A percentile compares a stretch with the other conserved stretches of the same genome.
phyloP scores from a whole-genome alignment of 2,329 filamentous ascomycete genomes.

The Whalleya microplaca region DNA sequence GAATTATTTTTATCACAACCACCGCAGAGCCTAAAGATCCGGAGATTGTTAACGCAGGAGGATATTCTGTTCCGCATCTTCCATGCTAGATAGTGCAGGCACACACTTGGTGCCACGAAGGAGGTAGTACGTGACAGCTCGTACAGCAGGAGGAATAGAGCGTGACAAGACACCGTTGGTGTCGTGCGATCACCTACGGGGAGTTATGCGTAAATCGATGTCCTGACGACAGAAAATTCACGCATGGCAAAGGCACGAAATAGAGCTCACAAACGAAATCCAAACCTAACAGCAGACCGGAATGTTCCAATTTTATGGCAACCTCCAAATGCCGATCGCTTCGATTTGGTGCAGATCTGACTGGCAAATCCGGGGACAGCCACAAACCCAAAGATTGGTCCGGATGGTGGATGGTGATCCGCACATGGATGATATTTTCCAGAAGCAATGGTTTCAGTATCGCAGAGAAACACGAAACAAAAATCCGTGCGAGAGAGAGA shows the following conservation, averaged over 20 bases:
- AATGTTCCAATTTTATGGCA: constrained; percentile 12
- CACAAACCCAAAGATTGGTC: constrained; percentile 12
- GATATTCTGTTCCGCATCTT: not conserved
- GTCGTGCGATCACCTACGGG: constrained; percentile 16
- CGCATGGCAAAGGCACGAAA: constrained; percentile 2
- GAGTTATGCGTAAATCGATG: constrained; percentile 2
- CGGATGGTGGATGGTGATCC: constrained; percentile 4
- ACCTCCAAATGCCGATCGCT: constrained; percentile 16
- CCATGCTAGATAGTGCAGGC: constrained; percentile 8
- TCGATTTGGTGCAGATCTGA: constrained; percentile 25
- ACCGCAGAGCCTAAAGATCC: not conserved
- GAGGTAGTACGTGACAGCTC: constrained; percentile 22
- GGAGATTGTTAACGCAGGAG: not conserved
- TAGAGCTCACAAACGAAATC: not conserved
- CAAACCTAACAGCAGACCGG: not conserved
- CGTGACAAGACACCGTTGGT: constrained; percentile 16
- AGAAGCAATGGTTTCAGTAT: constrained; percentile 1
- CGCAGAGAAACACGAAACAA: not conserved
- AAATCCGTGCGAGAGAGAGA: not conserved
- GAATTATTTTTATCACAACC: not conserved
- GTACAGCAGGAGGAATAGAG: constrained; percentile 21
- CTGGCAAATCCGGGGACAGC: constrained; percentile 21
- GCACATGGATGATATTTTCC: constrained; percentile 7
- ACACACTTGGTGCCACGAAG: constrained; percentile 5
- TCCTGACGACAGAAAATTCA: not conserved